A percentile compares a stretch with the other conserved stretches of the same genome.
These are phyloP conservation scores for Musa itinerans DNA, from an alignment of 176 grass and related monocot genomes.

Conservation along the genomic window DNA sequence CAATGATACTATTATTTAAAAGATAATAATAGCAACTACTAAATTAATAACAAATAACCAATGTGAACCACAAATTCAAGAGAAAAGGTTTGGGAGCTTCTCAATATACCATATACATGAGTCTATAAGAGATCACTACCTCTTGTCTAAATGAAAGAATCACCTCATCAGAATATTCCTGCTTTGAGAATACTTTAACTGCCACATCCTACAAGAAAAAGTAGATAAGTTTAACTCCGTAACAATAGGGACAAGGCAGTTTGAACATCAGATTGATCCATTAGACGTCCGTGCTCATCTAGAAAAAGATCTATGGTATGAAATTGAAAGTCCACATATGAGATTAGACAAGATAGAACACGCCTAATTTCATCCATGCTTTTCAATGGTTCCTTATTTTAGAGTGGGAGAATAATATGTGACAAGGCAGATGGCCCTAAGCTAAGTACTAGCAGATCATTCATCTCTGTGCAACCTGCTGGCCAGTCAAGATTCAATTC, in stretches of 20 bases:
- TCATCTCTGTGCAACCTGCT: background rate
- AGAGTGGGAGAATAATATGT: background rate
- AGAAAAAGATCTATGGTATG: background rate
- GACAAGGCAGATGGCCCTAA: background rate
- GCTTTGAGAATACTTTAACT: constrained; percentile 97
- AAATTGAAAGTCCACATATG: background rate
- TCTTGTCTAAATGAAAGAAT: constrained; percentile 88
- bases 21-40: too few relatives aligned
- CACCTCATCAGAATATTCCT: constrained; percentile 94
- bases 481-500: background rate
- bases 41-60: too few relatives aligned
- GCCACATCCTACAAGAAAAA: constrained; percentile 68
- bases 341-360: background rate
- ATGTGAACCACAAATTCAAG: too few relatives aligned
- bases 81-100: too few relatives aligned
- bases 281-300: background rate
- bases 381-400: background rate
- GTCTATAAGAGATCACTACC: constrained; percentile 26
- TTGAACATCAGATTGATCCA: background rate
- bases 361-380: background rate
- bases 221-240: background rate
- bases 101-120: too few relatives aligned
- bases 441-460: background rate
- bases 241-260: background rate
- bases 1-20: too few relatives aligned